A percentile compares a stretch with the other conserved stretches of the same genome.
phyloP scores from a whole-genome alignment of 192 early-diverging fungal genomes.

The Ambispora gerdemannii region DNA sequence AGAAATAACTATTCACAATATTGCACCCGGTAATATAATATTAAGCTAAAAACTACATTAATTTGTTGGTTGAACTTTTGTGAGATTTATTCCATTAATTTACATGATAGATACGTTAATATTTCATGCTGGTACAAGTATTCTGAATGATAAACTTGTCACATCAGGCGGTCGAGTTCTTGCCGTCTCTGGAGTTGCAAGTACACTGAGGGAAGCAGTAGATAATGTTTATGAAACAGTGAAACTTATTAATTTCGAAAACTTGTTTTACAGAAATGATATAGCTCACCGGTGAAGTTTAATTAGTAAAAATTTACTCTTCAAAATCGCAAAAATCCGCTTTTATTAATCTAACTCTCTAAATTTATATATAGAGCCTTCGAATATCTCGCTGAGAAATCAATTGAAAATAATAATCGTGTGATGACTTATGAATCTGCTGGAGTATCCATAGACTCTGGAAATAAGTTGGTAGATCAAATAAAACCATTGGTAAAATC shows the following conservation, averaged over 20 bases:
- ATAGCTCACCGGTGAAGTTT: conserved; percentile 69
- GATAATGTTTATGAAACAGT: conserved; percentile 72
- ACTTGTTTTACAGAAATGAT: conserved; percentile 86
- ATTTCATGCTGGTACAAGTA: conserved; percentile 92
- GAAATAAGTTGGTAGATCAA: conserved; percentile 90
- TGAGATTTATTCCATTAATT: conserved; percentile 2
- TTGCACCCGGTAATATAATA: conserved; percentile 38
- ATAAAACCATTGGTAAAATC: conserved; percentile 95
- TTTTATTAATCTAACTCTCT: no score
- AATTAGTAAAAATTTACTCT: background rate
- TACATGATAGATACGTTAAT: conserved; percentile 50
- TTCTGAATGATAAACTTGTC: conserved; percentile 57
- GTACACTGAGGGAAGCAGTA: conserved; percentile 74
- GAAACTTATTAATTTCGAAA: conserved; percentile 72
- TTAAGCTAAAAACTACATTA: background rate
- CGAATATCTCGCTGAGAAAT: conserved; percentile 37
- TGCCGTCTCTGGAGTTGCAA: conserved; percentile 81
- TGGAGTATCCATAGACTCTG: conserved; percentile 95
- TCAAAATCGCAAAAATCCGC: no score
- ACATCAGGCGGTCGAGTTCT: conserved; percentile 95
- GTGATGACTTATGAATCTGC: conserved; percentile 92
- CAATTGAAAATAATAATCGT: conserved; percentile 34
- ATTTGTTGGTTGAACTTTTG: background rate
- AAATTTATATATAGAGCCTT: conserved; percentile 39
- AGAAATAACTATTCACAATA: conserved; percentile 60